Evolutionary conservation across 1,139 yeast genomes (phyloP).

Genomic region (Sugiyamaella pinicola): DNA sequence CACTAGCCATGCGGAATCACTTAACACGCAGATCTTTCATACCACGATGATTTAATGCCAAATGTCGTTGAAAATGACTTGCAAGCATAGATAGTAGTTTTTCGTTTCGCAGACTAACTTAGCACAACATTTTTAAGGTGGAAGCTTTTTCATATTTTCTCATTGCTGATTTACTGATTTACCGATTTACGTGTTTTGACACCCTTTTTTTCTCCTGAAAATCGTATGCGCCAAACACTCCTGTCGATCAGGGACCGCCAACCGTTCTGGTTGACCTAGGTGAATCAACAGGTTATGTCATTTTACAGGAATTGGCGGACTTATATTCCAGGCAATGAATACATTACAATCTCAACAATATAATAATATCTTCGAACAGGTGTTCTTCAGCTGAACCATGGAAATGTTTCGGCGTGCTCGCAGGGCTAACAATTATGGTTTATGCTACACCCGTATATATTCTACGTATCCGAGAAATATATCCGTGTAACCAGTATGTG

Average conservation of each 20-base stretch:
- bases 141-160: too few relatives aligned
- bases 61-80: neutral
- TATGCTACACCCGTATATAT: too few relatives aligned
- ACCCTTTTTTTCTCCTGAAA: neutral
- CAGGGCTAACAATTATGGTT: too few relatives aligned
- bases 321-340: neutral
- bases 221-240: neutral
- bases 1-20: neutral
- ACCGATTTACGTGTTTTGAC: neutral
- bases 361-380: too few relatives aligned
- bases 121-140: too few relatives aligned
- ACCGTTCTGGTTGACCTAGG: neutral
- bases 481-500: neutral
- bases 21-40: constrained; percentile 1
- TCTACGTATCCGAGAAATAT: neutral
- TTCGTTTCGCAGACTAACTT: too few relatives aligned
- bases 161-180: neutral
- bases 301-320: neutral
- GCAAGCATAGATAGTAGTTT: neutral
- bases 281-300: neutral
- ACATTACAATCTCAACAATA: neutral
- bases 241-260: neutral
- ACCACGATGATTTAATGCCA: constrained; percentile 6
- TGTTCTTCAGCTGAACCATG: too few relatives aligned
- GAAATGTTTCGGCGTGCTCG: too few relatives aligned